Evolutionary conservation across 768 basidiomycete genomes (phyloP), one percentile per base, ranked within the genome.

Genomic region (Leccinum sublutescens): DNA sequence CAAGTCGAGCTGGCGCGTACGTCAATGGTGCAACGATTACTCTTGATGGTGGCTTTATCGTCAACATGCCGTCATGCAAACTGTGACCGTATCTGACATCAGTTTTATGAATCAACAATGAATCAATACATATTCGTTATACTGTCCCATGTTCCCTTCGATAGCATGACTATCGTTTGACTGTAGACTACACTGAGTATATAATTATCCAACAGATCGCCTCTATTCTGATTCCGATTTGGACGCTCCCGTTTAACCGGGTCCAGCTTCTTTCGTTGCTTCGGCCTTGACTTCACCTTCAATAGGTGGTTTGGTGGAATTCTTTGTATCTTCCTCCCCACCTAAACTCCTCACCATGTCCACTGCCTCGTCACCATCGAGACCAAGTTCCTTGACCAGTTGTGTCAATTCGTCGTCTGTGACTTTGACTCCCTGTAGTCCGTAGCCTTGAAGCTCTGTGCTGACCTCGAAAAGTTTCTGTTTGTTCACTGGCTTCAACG

Each of bases 361-460:
- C 2, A 80, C 84, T 6, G 90, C 89, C n/a, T 88, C 89, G 47
- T 89, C 86, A 7, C 83, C 89, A 25, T 82, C 85, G 23, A 94
- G 78, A 14, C 91, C 91, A 25, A 94, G 78, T 62, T 91, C 88
- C 45, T 82, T 82, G 5, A 93, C 83, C 38, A 94, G 75, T 60
- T 85, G 82, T 60, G 73, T 73, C 62, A 94, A 75, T 56, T 94
- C 93, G 31, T 88, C 87, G 57, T 87, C 82, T 4, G 91, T 89
- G 23, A 88, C 87, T 63, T 84, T 84, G 23, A 94, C 83, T 5
- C 90, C 91, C 66, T 89, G 86, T 50, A 94, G 68, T 12, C 89
- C 89, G 64, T 79, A 86, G 10, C 87, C 90, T 31, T 80, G 77
- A 51, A 94, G 78, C 61, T 87, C 85, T 2, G 83, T 83, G 47